These are phyloP conservation scores for Fusarium miscanthi DNA, from an alignment of 2,329 filamentous ascomycete species.

Conservation along the genomic window DNA sequence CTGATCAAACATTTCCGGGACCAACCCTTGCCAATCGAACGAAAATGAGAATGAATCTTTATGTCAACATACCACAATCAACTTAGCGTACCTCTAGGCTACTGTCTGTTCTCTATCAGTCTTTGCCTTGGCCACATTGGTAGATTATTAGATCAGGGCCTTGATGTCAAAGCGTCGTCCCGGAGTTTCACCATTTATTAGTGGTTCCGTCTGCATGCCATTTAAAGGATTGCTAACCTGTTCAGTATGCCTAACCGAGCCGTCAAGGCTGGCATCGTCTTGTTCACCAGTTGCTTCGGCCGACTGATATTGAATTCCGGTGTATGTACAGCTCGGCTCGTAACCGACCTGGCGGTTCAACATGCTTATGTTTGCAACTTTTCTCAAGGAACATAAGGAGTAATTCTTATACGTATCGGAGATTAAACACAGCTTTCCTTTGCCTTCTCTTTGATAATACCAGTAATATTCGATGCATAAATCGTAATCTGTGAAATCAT, in stretches of 20 bases:
- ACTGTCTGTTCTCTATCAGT: constrained; percentile 18
- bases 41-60: background rate
- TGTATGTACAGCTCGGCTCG: background rate
- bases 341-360: constrained; percentile 17
- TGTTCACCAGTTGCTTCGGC: constrained; percentile 8
- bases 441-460: background rate
- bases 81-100: constrained; percentile 14
- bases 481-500: background rate
- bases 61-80: background rate
- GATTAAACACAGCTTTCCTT: background rate
- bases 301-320: background rate
- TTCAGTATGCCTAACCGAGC: constrained; percentile 10
- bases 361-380: background rate
- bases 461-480: background rate
- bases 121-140: constrained; percentile 16
- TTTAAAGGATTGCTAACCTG: constrained; percentile 3
- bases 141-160: constrained; percentile 1
- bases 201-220: constrained; percentile 27
- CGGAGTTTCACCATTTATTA: constrained; percentile 43
- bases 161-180: constrained; percentile 39
- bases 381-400: background rate
- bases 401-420: background rate
- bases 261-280: background rate
- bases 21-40: constrained; percentile 7
- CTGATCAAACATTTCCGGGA: constrained; percentile 14